Evolutionary conservation across 306 rosid genomes (phyloP), one percentile per base, ranked within the genome.

Genomic region (Abrus pulchellus): DNA sequence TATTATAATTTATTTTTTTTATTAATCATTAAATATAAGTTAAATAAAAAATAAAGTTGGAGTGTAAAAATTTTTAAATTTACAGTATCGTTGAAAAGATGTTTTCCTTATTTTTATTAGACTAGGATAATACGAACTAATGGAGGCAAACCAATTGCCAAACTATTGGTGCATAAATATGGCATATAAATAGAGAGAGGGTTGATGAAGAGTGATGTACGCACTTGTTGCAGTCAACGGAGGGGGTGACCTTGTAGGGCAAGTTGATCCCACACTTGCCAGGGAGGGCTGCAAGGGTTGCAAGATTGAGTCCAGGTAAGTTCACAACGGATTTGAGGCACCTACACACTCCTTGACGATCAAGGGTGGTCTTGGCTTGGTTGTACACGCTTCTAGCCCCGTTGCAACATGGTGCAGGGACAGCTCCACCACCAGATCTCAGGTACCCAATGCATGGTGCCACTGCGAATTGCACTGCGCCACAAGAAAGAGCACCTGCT

Each of bases 231-330:
- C 97, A 90, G 47, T 92, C 76, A 11, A 87, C 74, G 74, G 72
- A 6, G 33, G 85, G 83, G 83, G 53, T 83, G 71, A 88, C 12
- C 69, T 80, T 73, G 85, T 72, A 88, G 80, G 91, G 88, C 68
- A 86, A 40, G 48, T 76, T 60, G 71, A 86, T 75, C 0, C 86
- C 85, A 8, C 87, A 84, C 49, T 60, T 67, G 30, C 12, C 1
- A 13, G 78, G 74, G 40, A 75, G 32, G 11, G 5, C 1, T 0
- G 70, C 41, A 53, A 68, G 27, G 0, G 3, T 3, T n/a, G n/a
- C 5, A 27, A 14, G 14, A 12, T 68, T 75, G 43, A 80, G 7
- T 54, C 68, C 81, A 0, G 69, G 78, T 0, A 75, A 0, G 34
- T 5, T 27, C 5, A 20, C 2, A 13, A 0, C 4, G 6, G 3